These are phyloP conservation scores for Diaporthe eres DNA, from an alignment of 2,329 filamentous ascomycete species.

Conservation along the genomic window DNA sequence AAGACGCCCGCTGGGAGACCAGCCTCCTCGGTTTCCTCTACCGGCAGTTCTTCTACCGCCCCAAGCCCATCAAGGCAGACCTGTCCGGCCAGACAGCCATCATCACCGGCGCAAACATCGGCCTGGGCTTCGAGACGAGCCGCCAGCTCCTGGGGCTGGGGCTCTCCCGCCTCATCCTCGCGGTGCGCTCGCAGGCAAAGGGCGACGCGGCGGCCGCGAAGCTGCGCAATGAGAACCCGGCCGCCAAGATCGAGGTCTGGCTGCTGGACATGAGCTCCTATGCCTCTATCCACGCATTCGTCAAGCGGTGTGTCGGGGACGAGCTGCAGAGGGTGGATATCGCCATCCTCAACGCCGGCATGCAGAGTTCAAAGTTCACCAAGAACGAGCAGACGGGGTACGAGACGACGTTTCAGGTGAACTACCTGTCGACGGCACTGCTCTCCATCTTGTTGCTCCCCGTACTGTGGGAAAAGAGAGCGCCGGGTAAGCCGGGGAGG, in stretches of 20 bases:
- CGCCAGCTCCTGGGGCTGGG: slow-evolving; percentile 42
- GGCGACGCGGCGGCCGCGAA: slow-evolving; percentile 36
- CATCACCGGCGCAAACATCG: slow-evolving; percentile 32
- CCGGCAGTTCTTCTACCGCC: slow-evolving; percentile 17
- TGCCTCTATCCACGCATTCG: slow-evolving; percentile 10
- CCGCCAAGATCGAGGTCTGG: slow-evolving; percentile 32
- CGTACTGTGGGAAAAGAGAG: neutral
- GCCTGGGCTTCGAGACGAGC: slow-evolving; percentile 41
- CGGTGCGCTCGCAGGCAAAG: slow-evolving; percentile 39
- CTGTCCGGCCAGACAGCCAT: slow-evolving; percentile 32
- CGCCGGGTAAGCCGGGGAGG: slow-evolving; percentile 8
- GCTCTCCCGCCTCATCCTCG: slow-evolving; percentile 41
- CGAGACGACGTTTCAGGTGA: slow-evolving; percentile 27
- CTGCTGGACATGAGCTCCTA: slow-evolving; percentile 34
- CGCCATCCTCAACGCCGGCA: slow-evolving; percentile 20
- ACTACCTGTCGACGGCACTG: slow-evolving; percentile 26
- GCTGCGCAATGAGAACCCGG: slow-evolving; percentile 34
- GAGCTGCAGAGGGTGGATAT: slow-evolving; percentile 30
- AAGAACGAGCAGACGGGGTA: slow-evolving; percentile 15
- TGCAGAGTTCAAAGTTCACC: neutral
- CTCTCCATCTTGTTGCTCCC: slow-evolving; percentile 17
- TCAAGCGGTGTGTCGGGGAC: neutral
- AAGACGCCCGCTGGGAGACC: slow-evolving; percentile 20
- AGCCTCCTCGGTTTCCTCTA: slow-evolving; percentile 8
- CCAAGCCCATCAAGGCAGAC: slow-evolving; percentile 20